These are phyloP conservation scores for Gossypium herbaceum DNA, from an alignment of 345 rosid genomes.

Conservation along the genomic window DNA sequence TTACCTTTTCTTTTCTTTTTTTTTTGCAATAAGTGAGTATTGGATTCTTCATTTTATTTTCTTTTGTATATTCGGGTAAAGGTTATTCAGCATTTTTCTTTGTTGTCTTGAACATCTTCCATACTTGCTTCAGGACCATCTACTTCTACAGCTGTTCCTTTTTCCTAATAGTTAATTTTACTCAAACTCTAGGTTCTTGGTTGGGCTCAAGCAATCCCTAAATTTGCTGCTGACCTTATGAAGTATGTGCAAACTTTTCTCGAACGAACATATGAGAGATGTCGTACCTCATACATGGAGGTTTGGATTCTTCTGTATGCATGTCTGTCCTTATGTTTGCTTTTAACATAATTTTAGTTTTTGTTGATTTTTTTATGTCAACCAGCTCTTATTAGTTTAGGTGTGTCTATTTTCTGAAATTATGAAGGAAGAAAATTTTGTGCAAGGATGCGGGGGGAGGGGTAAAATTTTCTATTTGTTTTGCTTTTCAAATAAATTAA, in stretches of 20 bases:
- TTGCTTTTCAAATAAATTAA: not conserved
- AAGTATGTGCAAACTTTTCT: conserved; percentile 92
- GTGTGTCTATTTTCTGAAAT: not conserved
- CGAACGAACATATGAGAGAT: conserved; percentile 96
- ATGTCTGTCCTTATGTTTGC: conserved; percentile 12
- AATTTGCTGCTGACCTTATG: conserved; percentile 89
- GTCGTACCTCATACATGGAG: conserved; percentile 97
- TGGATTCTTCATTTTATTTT: not conserved
- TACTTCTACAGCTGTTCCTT: not conserved
- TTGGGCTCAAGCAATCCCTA: conserved; percentile 99
- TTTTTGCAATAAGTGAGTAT: not conserved
- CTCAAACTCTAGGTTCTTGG: conserved; percentile 66
- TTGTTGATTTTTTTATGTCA: not conserved
- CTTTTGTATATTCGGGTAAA: not conserved
- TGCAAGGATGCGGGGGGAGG: not conserved
- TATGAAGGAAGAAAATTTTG: not conserved
- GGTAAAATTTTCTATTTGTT: not conserved
- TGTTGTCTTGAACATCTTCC: conserved; percentile 5
- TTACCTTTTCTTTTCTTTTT: not conserved
- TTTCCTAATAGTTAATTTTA: not conserved
- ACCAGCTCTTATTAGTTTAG: conserved; percentile 13
- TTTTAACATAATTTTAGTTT: not conserved
- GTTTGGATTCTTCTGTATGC: conserved; percentile 32
- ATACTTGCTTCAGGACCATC: not conserved
- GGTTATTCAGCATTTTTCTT: conserved; percentile 1